phyloP scores from a whole-genome alignment of 2,329 filamentous ascomycete species.

The Talaromyces albobiverticillius region DNA sequence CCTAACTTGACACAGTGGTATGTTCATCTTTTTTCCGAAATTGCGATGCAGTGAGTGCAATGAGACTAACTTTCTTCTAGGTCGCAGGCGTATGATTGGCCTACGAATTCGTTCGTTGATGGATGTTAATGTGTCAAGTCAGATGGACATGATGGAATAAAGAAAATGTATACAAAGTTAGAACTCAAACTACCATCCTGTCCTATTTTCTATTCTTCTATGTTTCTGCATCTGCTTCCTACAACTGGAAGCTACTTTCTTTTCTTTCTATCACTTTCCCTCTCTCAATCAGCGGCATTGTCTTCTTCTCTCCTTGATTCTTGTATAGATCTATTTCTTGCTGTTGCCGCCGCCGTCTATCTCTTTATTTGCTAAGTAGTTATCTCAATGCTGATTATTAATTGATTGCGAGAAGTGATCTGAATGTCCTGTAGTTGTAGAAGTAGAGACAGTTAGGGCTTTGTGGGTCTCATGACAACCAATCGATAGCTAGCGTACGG shows the following conservation, averaged over 20 bases:
- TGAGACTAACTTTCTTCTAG: conserved; percentile 23
- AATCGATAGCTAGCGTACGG: neutral
- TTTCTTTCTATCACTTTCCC: neutral
- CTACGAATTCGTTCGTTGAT: conserved; percentile 60
- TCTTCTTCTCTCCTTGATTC: neutral
- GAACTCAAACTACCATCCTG: neutral
- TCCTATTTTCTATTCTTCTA: neutral
- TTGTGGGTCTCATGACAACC: neutral
- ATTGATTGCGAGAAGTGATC: too few species aligned
- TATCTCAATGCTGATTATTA: neutral
- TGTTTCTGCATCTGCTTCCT: neutral
- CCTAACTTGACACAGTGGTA: conserved; percentile 64
- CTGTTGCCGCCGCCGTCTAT: neutral
- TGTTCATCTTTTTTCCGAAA: too few species aligned
- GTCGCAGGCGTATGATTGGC: conserved; percentile 56
- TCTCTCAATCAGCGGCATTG: neutral
- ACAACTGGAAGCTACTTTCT: neutral
- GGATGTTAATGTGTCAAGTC: conserved; percentile 50
- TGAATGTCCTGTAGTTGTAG: too few species aligned
- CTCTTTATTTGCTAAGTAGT: neutral
- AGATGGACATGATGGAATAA: too few species aligned
- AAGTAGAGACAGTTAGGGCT: neutral
- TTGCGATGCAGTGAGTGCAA: too few species aligned
- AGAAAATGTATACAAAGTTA: neutral
- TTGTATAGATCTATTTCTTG: neutral